These are phyloP conservation scores for Globisporangium canariense DNA, from an alignment of 352 stramenopile species.

Conservation along the genomic window DNA sequence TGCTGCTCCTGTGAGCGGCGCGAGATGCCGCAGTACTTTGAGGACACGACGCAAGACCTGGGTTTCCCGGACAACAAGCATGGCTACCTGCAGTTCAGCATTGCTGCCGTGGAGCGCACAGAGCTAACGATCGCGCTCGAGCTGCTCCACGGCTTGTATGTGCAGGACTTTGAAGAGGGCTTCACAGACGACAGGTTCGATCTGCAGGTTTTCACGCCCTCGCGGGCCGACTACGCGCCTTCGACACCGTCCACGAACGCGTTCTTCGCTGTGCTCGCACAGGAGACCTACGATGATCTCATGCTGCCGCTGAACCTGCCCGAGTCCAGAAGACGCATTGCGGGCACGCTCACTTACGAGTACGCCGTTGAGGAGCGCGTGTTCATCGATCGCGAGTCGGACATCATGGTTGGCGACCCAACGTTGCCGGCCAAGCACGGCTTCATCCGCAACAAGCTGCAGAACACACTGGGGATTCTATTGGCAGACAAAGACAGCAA, in stretches of 20 bases:
- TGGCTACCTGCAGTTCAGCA: constrained; percentile 88
- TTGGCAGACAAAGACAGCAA: constrained; percentile 18
- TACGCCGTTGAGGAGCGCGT: constrained; percentile 71
- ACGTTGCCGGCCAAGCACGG: constrained; percentile 41
- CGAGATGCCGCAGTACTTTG: constrained; percentile 90
- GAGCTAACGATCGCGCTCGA: constrained; percentile 91
- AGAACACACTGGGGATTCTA: constrained; percentile 45
- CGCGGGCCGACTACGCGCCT: constrained; percentile 63
- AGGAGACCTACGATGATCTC: constrained; percentile 70
- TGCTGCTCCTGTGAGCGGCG: constrained; percentile 90
- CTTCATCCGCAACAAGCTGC: constrained; percentile 58
- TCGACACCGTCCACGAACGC: constrained; percentile 51
- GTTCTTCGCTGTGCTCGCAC: constrained; percentile 84
- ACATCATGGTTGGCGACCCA: constrained; percentile 91
- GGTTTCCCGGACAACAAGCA: constrained; percentile 96
- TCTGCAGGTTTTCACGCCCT: constrained; percentile 88
- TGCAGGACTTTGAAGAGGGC: constrained; percentile 86
- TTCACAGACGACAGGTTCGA: constrained; percentile 81
- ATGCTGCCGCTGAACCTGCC: constrained; percentile 95
- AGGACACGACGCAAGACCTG: constrained; percentile 45
- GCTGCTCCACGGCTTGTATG: constrained; percentile 92
- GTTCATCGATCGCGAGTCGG: constrained; percentile 90
- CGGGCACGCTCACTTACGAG: constrained; percentile 48
- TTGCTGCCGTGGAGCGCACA: constrained; percentile 75
- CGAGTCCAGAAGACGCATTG: constrained; percentile 48